Conservation (phyloP, 176 grass and related monocot species). For the Lolium rigidum region DNA sequence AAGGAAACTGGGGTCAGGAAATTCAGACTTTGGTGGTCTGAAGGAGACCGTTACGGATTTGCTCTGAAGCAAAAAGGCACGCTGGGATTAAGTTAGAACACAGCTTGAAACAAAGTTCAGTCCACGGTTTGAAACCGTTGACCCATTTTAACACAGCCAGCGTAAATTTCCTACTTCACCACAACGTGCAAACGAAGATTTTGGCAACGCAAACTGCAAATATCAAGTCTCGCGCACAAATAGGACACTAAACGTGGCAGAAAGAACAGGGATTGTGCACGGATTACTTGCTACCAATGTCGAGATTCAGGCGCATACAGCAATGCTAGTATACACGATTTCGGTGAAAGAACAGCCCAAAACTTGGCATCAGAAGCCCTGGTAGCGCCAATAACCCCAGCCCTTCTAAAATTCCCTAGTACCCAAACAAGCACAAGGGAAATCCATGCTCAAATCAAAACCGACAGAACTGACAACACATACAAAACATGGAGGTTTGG, state of each 20-base stretch:
- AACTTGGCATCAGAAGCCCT: too few relatives aligned
- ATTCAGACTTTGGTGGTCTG: neutral
- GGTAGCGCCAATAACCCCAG: neutral
- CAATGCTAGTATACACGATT: neutral
- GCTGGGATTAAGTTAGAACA: neutral
- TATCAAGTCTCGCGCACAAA: neutral
- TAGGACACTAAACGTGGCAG: neutral
- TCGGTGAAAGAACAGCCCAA: conserved; percentile 1
- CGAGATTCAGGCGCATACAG: neutral
- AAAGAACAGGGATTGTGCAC: neutral
- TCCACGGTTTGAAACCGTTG: neutral
- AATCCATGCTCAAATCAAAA: conserved; percentile 37
- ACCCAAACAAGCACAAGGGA: neutral
- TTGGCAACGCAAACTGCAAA: neutral
- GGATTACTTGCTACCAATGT: neutral
- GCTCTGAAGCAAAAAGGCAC: neutral
- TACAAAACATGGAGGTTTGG: neutral
- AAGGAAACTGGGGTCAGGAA: neutral
- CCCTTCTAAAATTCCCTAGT: neutral
- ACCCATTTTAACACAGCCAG: neutral
- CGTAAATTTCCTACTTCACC: neutral
- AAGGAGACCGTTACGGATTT: neutral
- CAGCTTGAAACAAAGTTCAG: neutral
- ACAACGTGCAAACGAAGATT: neutral
- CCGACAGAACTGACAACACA: neutral